Percentiles rank a stretch among this genome's conserved stretches.
Conservation (phyloP, 2,329 filamentous ascomycete species). For the Fusarium sulawesiense region DNA sequence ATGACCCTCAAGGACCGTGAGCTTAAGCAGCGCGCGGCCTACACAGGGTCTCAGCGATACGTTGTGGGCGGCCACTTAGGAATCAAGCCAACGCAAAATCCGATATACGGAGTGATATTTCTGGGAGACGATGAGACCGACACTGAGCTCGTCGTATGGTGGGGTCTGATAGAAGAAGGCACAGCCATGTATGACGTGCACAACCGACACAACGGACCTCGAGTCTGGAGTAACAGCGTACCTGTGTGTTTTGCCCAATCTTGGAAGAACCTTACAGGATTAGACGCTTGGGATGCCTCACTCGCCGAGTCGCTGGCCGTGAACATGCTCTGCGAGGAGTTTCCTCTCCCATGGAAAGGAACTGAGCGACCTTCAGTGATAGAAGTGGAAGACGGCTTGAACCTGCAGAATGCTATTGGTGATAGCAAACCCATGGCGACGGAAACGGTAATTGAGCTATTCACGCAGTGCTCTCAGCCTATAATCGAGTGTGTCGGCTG, state of each 20-base stretch:
- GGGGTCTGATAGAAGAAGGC: conserved; percentile 45
- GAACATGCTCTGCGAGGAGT: conserved; percentile 44
- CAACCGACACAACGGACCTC: conserved; percentile 36
- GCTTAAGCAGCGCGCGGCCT: conserved; percentile 43
- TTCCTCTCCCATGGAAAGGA: conserved; percentile 40
- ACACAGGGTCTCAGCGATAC: conserved; percentile 44
- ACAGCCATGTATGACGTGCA: conserved; percentile 45
- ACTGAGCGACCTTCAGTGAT: conserved; percentile 40
- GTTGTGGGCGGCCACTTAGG: conserved; percentile 40
- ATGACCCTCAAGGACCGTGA: conserved; percentile 37
- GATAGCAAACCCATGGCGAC: conserved; percentile 38
- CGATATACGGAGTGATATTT: conserved; percentile 44
- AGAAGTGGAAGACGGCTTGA: conserved; percentile 43
- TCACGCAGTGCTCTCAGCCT: conserved; percentile 41
- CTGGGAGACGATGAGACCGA: conserved; percentile 40
- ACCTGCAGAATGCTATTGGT: conserved; percentile 35
- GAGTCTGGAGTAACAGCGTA: conserved; percentile 45
- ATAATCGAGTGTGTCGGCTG: conserved; percentile 38
- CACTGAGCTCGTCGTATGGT: conserved; percentile 45
- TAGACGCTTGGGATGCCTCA: conserved; percentile 31
- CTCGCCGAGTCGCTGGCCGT: conserved; percentile 42
- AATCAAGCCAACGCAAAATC: conserved; percentile 41
- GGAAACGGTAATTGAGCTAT: conserved; percentile 42
- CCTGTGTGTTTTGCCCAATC: conserved; percentile 45
- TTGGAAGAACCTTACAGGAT: conserved; percentile 43